Base-by-base conservation (phyloP, 2,329 filamentous ascomycete species). In the Colletotrichum aenigma region DNA sequence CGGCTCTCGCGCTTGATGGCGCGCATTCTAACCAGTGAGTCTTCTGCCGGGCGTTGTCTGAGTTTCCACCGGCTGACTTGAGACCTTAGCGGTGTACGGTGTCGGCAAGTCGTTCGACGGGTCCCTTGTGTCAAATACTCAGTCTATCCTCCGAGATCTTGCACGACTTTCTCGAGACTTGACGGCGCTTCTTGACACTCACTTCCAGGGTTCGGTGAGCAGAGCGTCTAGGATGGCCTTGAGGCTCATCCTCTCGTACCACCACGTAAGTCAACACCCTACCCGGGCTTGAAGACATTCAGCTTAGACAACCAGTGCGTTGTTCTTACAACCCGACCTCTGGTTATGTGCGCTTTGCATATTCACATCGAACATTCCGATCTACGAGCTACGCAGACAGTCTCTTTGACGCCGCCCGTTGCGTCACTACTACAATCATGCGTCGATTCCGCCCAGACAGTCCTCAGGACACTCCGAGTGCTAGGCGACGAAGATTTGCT, bases 401-500 rank as follows among this genome's bases (percentile, higher is more conserved):
- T 77, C 16, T 60, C 62, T 6, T 21, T 77, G 6, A 70, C 74
- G 13, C 70, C 74, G 1, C 74, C 76, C n/a, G 70, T 77, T 16
- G 70, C 74, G 7, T 76, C 76, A 2, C 34, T 77, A 2, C 7
- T 77, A 12, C 76, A 77, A 9, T 77, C 76, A 10, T 77, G 76
- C 32, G 76, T 76, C n/a, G 76, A 77, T 58, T 77, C 76, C 2
- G 76, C 76, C 0, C 76, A 77, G 26, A 77, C 76, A 7, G 74
- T 77, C 4, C 76, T 77, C 9, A 66, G 74, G 15, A 77, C 70
- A 2, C 76, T 77, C 12, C 74, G 76, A 5, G 76, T 77, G 12
- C 65, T 77, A 9, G 76, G 76, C 24, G 68, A 78, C 56, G 79
- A 83, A 16, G 82, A 83, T 58, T 76, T 83, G 4, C 76, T 83